Evolutionary conservation across 257 asterid genomes (phyloP), one percentile per base, ranked within the genome.

Genomic region (Scutellaria barbata): DNA sequence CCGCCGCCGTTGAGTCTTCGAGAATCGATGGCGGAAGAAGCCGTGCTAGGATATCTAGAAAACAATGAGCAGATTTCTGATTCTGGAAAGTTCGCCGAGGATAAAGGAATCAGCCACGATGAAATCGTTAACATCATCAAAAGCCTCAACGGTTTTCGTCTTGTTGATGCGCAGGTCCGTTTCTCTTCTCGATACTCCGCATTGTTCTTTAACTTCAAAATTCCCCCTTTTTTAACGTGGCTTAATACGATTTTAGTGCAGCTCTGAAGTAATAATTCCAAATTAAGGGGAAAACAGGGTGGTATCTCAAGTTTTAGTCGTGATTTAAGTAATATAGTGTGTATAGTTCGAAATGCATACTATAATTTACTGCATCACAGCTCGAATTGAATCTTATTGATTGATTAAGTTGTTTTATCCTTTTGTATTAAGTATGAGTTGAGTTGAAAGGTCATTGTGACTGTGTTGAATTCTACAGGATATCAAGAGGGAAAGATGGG

Each of bases 101-200:
- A 89, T 56, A 81, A 76, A 71, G 89, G 96, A 5, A 59, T 95
- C 74, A 79, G 77, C 72, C 98, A 95, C 52, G 97, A 88, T 22
- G 98, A 95, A 75, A 76, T 95, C 46, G 91, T 95, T 75, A 95
- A 95, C 81, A 75, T 82, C 76, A 80, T 95, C 80, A 90, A 83
- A 77, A 87, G 99, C 75, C 97, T 95, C 71, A 79, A 85, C 63
- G 98, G 95, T 6, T 92, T 88, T 74, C 75, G 87, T 62, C 74
- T 86, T 37, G 92, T 95, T 53, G 87, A 84, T 42, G 92, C 92
- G 48, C 80, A 87, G 95, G 99, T 85, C 66, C 43, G 69, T 69
- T 58, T 30, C 3, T 30, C 35, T 30, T 30, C 3, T 30, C 35
- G 35, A 30, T 11, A 39, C 10, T 50, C 63, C 18, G 43, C 70